Evolutionary conservation across 306 rosid species (phyloP), one percentile per base, ranked within the genome.

Genomic region (Comarum palustre): DNA sequence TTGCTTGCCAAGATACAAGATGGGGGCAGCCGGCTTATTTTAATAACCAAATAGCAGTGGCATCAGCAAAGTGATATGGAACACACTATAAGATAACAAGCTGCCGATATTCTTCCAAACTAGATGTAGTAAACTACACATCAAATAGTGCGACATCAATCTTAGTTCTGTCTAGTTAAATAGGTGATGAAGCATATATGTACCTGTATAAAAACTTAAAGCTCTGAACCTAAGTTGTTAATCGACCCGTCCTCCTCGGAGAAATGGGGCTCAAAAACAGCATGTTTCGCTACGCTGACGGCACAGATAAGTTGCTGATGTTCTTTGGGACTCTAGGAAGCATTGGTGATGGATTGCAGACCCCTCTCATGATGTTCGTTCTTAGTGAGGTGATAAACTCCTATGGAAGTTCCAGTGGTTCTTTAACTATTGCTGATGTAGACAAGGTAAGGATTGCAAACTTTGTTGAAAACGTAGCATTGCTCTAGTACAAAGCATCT

Each of bases 341-440:
- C 82, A 67, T 93, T 38, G 97, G 96, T 64, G 98, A 93, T 80
- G 98, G 98, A 9, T 17, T 86, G 46, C 98, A 90, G 79, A 85
- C 66, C 73, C 98, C 98, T 76, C 90, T 90, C 47, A 86, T 60
- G 86, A 89, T 93, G 93, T 87, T 77, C 77, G 76, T 93, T 81
- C 97, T 93, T 47, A 89, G 90, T 69, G 85, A 89, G 71, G 97
- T 90, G 34, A 89, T 93, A 61, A 93, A 87, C 59, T 86, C 90
- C 27, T 90, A 83, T 54, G 98, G 97, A 68, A 79, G 78, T 66
- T 42, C 24, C 41, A 77, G 71, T 48, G 63, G 78, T 72, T 17
- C 31, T 27, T 68, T 93, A 70, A 76, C 88, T 41, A 71, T 34
- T 43, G 83, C 81, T 68, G 87, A 79, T 79, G 96, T 90, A 22